Evolutionary conservation across 1,139 yeast species (phyloP).

Genomic region (Suhomyces chickasaworum): DNA sequence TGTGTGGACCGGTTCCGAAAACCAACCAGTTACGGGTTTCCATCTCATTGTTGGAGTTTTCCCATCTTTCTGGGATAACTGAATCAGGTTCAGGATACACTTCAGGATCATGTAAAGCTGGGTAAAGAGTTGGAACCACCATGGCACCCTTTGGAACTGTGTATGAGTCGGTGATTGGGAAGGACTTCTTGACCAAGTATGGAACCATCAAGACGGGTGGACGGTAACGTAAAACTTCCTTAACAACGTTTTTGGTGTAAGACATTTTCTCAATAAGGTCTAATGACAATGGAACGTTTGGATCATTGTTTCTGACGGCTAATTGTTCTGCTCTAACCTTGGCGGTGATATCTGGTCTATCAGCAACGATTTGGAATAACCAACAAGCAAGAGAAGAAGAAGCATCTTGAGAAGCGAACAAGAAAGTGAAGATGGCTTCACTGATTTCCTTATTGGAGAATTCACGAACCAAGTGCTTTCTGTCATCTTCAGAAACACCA

Average conservation of each 20-base stretch:
- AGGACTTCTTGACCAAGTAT: conserved; percentile 81
- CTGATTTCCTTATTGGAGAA: conserved; percentile 90
- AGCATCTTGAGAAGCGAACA: conserved; percentile 98
- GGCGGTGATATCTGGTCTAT: conserved; percentile 83
- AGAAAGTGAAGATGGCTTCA: conserved; percentile 92
- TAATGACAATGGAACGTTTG: conserved; percentile 57
- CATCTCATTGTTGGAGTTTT: conserved; percentile 44
- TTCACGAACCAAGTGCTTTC: conserved; percentile 70
- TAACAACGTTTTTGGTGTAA: conserved; percentile 87
- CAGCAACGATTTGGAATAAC: conserved; percentile 95
- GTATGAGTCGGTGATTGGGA: conserved; percentile 80
- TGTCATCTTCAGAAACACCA: conserved; percentile 36
- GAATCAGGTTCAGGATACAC: conserved; percentile 92
- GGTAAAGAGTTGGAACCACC: conserved; percentile 94
- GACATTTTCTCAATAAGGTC: conserved; percentile 82
- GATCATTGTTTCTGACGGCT: conserved; percentile 76
- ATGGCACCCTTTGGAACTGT: conserved; percentile 96
- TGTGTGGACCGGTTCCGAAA: conserved; percentile 96
- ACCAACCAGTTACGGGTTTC: conserved; percentile 92
- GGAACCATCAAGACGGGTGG: conserved; percentile 99
- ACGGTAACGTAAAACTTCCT: conserved; percentile 88
- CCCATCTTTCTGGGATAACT: conserved; percentile 96
- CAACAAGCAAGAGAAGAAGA: conserved; percentile 98
- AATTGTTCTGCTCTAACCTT: conserved; percentile 92
- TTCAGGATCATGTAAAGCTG: conserved; percentile 95